Evolutionary conservation across 768 basidiomycete genomes (phyloP).

Genomic region (Neoboletus subvelutipes): DNA sequence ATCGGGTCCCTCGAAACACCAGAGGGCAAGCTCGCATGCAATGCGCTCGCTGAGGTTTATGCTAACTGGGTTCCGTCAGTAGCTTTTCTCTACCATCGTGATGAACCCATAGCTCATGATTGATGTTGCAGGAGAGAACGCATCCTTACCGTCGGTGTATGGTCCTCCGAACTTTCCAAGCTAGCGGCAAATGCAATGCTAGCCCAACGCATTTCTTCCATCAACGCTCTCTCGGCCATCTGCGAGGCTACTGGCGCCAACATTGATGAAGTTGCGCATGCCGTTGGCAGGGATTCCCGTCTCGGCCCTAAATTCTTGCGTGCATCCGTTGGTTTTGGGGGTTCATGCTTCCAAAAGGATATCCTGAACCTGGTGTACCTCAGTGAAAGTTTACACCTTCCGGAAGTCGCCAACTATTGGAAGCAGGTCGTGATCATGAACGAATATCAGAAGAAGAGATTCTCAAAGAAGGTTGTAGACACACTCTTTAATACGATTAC

Average conservation of each 20-base stretch:
- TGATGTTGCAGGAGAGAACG: slow-evolving; percentile 52
- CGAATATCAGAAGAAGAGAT: slow-evolving; percentile 95
- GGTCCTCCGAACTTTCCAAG: slow-evolving; percentile 98
- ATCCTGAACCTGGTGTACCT: slow-evolving; percentile 99
- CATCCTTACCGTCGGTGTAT: slow-evolving; percentile 93
- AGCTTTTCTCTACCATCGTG: neutral
- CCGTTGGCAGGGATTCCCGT: slow-evolving; percentile 90
- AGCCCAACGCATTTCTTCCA: slow-evolving; percentile 96
- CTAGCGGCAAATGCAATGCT: slow-evolving; percentile 99
- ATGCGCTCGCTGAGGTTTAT: slow-evolving; percentile 77
- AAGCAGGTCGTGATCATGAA: slow-evolving; percentile 96
- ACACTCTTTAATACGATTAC: slow-evolving; percentile 99
- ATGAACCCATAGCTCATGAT: neutral
- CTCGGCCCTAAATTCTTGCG: slow-evolving; percentile 95
- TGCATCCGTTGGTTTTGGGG: slow-evolving; percentile 95
- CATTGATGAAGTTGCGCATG: slow-evolving; percentile 95
- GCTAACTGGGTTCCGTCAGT: slow-evolving; percentile 95
- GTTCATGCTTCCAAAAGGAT: slow-evolving; percentile 99
- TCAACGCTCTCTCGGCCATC: slow-evolving; percentile 97
- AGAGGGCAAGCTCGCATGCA: slow-evolving; percentile 82
- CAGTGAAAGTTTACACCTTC: slow-evolving; percentile 89
- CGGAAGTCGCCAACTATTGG: slow-evolving; percentile 98
- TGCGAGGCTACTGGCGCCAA: slow-evolving; percentile 99
- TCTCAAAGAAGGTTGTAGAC: slow-evolving; percentile 95
- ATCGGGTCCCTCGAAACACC: slow-evolving; percentile 92